phyloP scores from a whole-genome alignment of 352 stramenopile species.

The Discostella stelligera region DNA sequence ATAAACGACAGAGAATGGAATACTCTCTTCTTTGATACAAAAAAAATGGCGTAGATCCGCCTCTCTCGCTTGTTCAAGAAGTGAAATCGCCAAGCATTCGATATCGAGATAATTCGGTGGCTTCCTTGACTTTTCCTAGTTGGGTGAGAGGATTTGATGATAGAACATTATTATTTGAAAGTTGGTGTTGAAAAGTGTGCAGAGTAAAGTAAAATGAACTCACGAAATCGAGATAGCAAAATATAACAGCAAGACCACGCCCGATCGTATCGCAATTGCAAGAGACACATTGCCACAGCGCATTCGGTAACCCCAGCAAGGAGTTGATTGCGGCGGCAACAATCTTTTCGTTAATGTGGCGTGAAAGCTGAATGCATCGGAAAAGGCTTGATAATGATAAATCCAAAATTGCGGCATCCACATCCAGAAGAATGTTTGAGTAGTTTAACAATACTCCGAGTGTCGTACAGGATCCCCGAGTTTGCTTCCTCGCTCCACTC shows the following conservation, averaged over 20 bases:
- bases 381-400: constrained; percentile 21
- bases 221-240: constrained; percentile 30
- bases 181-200: not conserved
- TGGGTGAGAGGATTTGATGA: not conserved
- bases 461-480: constrained; percentile 62
- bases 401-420: constrained; percentile 22
- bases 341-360: constrained; percentile 38
- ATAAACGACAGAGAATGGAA: constrained; percentile 28
- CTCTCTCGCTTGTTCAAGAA: constrained; percentile 18
- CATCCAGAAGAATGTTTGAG: constrained; percentile 12
- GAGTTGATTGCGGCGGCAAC: constrained; percentile 16
- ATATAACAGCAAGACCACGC: constrained; percentile 28
- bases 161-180: not conserved
- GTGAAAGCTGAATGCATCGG: constrained; percentile 32
- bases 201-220: constrained; percentile 6
- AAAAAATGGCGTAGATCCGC: constrained; percentile 37
- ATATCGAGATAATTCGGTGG: constrained; percentile 20
- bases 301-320: constrained; percentile 20
- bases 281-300: constrained; percentile 36
- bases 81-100: constrained; percentile 13
- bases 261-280: constrained; percentile 22
- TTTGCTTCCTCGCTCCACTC: constrained; percentile 63
- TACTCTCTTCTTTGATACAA: constrained; percentile 18
- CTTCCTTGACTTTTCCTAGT: constrained; percentile 11
- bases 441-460: constrained; percentile 49